Evolutionary conservation across 2,329 filamentous ascomycete genomes (phyloP).

Genomic region (Phyllosticta citriasiana): DNA sequence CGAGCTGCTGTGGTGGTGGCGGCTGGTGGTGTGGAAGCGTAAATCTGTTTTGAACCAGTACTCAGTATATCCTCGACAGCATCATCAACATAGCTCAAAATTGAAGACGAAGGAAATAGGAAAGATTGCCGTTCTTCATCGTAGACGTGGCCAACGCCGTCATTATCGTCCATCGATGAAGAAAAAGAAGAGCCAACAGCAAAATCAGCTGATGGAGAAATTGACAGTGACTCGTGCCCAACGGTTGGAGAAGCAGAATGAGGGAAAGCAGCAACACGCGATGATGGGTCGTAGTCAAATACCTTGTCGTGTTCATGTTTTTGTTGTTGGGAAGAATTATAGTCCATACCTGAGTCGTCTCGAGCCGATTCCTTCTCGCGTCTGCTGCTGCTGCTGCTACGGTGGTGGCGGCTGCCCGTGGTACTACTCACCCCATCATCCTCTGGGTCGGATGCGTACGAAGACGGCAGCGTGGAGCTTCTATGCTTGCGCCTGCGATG

Average conservation of each 20-base stretch:
- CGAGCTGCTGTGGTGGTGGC: not conserved
- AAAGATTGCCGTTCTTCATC: conserved; percentile 2
- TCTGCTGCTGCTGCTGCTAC: conserved; percentile 20
- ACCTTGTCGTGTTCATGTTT: conserved; percentile 22
- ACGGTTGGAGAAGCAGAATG: conserved; percentile 9
- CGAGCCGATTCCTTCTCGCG: conserved; percentile 32
- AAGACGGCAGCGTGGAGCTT: conserved; percentile 19
- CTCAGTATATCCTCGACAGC: conserved; percentile 9
- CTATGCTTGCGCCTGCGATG: conserved; percentile 35
- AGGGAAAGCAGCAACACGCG: conserved; percentile 16
- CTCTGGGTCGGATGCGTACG: conserved; percentile 11
- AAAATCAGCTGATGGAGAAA: not conserved
- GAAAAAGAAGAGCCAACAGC: not conserved
- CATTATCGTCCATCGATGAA: not conserved
- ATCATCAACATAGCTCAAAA: conserved; percentile 2
- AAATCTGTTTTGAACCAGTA: not conserved
- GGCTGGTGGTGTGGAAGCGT: conserved; percentile 1
- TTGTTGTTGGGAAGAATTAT: conserved; percentile 15
- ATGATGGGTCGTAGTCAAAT: conserved; percentile 21
- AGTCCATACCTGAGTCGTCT: conserved; percentile 25
- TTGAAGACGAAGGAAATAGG: not conserved
- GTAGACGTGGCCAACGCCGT: not conserved
- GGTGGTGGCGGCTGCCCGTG: conserved; percentile 19
- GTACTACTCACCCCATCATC: conserved; percentile 14
- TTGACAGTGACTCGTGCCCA: not conserved